phyloP scores from a whole-genome alignment of 2,329 filamentous ascomycete species.

The Aspergillus brasiliensis region DNA sequence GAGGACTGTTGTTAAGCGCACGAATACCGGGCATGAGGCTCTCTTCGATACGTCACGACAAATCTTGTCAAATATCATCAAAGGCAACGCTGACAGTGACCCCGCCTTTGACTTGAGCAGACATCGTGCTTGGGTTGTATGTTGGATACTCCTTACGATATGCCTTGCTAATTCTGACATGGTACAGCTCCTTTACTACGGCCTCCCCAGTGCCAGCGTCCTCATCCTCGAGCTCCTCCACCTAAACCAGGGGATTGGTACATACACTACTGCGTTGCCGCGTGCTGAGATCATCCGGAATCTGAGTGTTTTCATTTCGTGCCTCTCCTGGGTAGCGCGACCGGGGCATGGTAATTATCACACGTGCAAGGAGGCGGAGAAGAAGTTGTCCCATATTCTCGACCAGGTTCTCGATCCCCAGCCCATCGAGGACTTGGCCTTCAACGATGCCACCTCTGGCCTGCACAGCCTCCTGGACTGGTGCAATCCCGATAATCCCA shows the following conservation, averaged over 20 bases:
- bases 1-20: slow-evolving; percentile 36
- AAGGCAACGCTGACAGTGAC: slow-evolving; percentile 30
- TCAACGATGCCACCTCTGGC: slow-evolving; percentile 34
- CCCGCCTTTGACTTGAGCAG: slow-evolving; percentile 33
- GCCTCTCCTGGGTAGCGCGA: slow-evolving; percentile 36
- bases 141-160: slow-evolving; percentile 4
- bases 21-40: slow-evolving; percentile 31
- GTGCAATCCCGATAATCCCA: slow-evolving; percentile 37
- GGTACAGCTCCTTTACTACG: slow-evolving; percentile 34
- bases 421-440: slow-evolving; percentile 30
- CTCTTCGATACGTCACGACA: slow-evolving; percentile 37
- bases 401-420: slow-evolving; percentile 40
- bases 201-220: slow-evolving; percentile 36
- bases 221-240: slow-evolving; percentile 37
- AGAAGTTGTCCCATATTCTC: slow-evolving; percentile 38
- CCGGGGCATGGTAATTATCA: slow-evolving; percentile 40
- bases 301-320: slow-evolving; percentile 36
- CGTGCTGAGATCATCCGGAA: slow-evolving; percentile 38
- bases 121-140: slow-evolving; percentile 40
- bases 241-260: slow-evolving; percentile 32
- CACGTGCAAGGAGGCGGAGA: slow-evolving; percentile 39
- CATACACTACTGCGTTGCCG: slow-evolving; percentile 28
- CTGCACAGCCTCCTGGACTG: slow-evolving; percentile 37
- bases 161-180: not conserved
- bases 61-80: slow-evolving; percentile 33